Conservation (phyloP, 2,329 filamentous ascomycete genomes). For the Penicillium sp. region DNA sequence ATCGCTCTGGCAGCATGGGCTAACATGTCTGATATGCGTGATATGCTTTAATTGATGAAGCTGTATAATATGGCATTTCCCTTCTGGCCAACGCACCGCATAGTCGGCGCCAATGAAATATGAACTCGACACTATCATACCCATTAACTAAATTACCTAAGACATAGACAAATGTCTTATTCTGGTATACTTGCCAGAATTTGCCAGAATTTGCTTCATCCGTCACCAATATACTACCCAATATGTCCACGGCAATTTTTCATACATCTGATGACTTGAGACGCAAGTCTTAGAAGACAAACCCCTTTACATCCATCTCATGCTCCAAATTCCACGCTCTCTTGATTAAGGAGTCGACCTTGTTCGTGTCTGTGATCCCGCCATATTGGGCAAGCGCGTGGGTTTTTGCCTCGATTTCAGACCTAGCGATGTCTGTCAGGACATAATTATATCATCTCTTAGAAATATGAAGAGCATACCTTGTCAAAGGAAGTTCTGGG, state of each 20-base stretch:
- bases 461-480: slow-evolving; percentile 14
- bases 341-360: slow-evolving; percentile 18
- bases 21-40: slow-evolving; percentile 14
- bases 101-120: background rate
- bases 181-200: background rate
- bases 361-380: slow-evolving; percentile 18
- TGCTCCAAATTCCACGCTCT: slow-evolving; percentile 24
- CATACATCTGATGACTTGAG: background rate
- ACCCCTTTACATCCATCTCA: slow-evolving; percentile 19
- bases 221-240: background rate
- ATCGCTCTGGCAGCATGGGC: slow-evolving; percentile 9
- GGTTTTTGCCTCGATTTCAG: slow-evolving; percentile 22
- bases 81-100: slow-evolving; percentile 1
- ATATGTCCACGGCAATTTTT: too few species aligned
- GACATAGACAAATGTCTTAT: too few species aligned
- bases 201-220: background rate
- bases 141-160: background rate
- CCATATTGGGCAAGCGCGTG: slow-evolving; percentile 24
- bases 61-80: slow-evolving; percentile 23
- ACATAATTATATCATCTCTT: too few species aligned
- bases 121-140: background rate
- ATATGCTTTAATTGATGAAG: slow-evolving; percentile 23
- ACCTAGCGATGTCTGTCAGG: slow-evolving; percentile 3
- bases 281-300: slow-evolving; percentile 13
- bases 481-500: slow-evolving; percentile 28